Conservation (phyloP, 331 rosid genomes). For the Quercus lobata region DNA sequence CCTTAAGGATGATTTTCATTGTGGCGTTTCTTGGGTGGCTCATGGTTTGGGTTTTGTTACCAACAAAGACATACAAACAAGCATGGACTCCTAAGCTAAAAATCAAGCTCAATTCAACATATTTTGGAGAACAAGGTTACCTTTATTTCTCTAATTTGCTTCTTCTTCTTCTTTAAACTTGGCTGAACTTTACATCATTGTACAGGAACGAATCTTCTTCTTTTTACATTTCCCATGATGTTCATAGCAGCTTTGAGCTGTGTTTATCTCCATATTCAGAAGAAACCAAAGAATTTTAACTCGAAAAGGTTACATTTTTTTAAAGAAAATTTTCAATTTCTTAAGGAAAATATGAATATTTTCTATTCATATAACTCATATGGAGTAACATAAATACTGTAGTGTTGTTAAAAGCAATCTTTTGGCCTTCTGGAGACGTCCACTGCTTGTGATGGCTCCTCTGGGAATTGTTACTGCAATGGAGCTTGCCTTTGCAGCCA, state of each 20-base stretch:
- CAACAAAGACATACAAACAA: constrained; percentile 41
- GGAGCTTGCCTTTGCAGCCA: constrained; percentile 47
- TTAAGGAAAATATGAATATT: too few species aligned
- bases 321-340: too few species aligned
- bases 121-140: constrained; percentile 62
- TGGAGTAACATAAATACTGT: background rate
- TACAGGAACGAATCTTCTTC: constrained; percentile 61
- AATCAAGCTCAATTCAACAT: constrained; percentile 41
- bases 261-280: constrained; percentile 58
- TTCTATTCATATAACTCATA: too few species aligned
- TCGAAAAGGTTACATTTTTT: constrained; percentile 13
- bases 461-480: constrained; percentile 44
- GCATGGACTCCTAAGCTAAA: constrained; percentile 42
- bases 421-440: constrained; percentile 38
- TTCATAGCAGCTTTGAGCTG: constrained; percentile 52
- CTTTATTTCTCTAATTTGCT: background rate
- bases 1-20: constrained; percentile 22
- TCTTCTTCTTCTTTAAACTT: background rate
- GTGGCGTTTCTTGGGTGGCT: constrained; percentile 47
- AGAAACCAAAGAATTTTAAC: constrained; percentile 3
- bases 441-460: constrained; percentile 48
- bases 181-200: background rate
- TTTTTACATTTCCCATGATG: constrained; percentile 66
- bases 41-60: constrained; percentile 53
- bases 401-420: constrained; percentile 8